Percentiles rank a stretch among this genome's conserved stretches.
These are phyloP conservation scores for Chrysoporthe puriensis DNA, from an alignment of 2,329 filamentous ascomycete genomes.

Conservation along the genomic window DNA sequence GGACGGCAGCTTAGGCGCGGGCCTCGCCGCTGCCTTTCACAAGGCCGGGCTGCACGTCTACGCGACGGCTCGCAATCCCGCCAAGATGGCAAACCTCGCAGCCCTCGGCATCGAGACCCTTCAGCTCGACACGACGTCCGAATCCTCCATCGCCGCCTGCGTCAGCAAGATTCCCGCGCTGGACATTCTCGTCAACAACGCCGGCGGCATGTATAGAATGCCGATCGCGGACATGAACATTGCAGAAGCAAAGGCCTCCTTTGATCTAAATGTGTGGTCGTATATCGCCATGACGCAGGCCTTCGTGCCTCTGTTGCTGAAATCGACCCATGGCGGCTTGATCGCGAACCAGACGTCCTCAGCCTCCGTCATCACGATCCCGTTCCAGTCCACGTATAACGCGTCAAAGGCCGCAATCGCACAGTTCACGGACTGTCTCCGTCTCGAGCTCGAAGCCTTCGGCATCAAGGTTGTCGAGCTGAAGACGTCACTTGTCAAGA, in stretches of 20 bases:
- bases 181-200: slow-evolving; percentile 23
- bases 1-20: slow-evolving; percentile 44
- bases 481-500: slow-evolving; percentile 39
- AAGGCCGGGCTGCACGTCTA: slow-evolving; percentile 44
- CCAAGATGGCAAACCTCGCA: slow-evolving; percentile 38
- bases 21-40: slow-evolving; percentile 44
- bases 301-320: slow-evolving; percentile 33
- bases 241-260: slow-evolving; percentile 26
- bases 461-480: slow-evolving; percentile 40
- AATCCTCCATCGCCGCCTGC: slow-evolving; percentile 38
- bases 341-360: slow-evolving; percentile 22
- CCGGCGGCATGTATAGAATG: slow-evolving; percentile 31
- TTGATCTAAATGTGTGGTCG: slow-evolving; percentile 36
- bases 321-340: slow-evolving; percentile 22
- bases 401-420: slow-evolving; percentile 21
- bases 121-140: slow-evolving; percentile 45
- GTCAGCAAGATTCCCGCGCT: slow-evolving; percentile 29
- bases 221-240: slow-evolving; percentile 32
- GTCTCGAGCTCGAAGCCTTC: slow-evolving; percentile 44
- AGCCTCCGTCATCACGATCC: background rate
- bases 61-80: slow-evolving; percentile 43
- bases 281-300: slow-evolving; percentile 32
- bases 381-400: slow-evolving; percentile 12
- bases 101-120: slow-evolving; percentile 43
- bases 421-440: slow-evolving; percentile 33